Evolutionary conservation across 805 yeast genomes (phyloP), one percentile per base, ranked within the genome.

Genomic region (Debaryomyces tyrocola): DNA sequence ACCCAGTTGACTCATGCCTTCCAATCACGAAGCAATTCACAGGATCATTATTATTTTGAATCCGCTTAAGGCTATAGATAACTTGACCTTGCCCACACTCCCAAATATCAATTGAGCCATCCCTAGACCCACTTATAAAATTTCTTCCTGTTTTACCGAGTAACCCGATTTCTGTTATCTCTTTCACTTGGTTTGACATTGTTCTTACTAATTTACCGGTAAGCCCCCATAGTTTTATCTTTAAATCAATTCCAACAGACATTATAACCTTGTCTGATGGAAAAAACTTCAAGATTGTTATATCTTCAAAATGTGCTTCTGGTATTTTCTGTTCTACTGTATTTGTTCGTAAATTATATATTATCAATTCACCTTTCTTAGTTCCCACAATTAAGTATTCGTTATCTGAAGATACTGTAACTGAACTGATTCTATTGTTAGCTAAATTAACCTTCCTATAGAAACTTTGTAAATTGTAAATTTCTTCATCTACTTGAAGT

Each of bases 131-230:
- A 6, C 85, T 75, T 15, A 85, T 50, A 48, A 88, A 68, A 57
- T 87, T 86, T 35, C 92, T 66, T 1, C 96, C 95, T n/a, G 31
- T 41, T 14, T 78, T 66, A 0, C 82, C 90, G 15, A 87, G 65
- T 50, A 84, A 54, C 2, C 63, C 73, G 2, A 79, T 49, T 50
- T 73, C 84, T 2, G 80, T 77, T 10, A 84, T 67, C 11, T 73
- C 63, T 2, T 62, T 62, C 20, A 58, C 74, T 50, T 84, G 91
- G 4, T 79, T 80, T 3, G 48, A 47, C 51, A 85, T 73, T 0
- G 75, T 67, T 43, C 90, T 55, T 29, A 48, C 46, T 8, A 52
- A 48, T 11, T 39, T 37, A 12, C 41, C 43, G n/a, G 52, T 47
- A 4, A 73, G 58, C 20, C 80, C 75, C 91, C 92, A 87, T 4